A percentile compares a stretch with the other conserved stretches of the same genome.
Conservation (phyloP, 805 yeast species). For the Brettanomyces nanus region DNA sequence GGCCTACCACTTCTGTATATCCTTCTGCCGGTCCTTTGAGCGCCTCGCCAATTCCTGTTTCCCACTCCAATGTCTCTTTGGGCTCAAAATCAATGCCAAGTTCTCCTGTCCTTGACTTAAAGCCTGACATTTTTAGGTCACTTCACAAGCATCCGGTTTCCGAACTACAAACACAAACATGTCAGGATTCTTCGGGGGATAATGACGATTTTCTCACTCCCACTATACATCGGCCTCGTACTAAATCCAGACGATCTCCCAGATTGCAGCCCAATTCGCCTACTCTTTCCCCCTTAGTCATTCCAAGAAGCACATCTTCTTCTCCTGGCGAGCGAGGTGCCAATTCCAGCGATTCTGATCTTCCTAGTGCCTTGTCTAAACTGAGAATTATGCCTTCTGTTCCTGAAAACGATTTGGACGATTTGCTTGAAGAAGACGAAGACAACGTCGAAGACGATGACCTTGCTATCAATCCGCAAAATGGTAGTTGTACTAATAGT, state of each 20-base stretch:
- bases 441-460: not conserved
- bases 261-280: conserved; percentile 9
- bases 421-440: conserved; percentile 18
- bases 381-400: conserved; percentile 26
- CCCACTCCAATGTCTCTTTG: no score
- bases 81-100: no score
- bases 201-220: not conserved
- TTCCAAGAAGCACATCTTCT: not conserved
- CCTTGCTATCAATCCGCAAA: no score
- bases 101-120: not conserved
- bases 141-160: not conserved
- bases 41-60: no score
- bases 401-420: conserved; percentile 26
- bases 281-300: conserved; percentile 9
- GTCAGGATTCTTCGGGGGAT: not conserved
- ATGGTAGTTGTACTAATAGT: no score
- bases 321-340: not conserved
- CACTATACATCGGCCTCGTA: not conserved
- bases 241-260: not conserved
- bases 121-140: not conserved
- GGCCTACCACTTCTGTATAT: no score
- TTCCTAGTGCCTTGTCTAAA: conserved; percentile 7
- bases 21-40: no score
- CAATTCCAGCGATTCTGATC: not conserved
- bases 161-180: not conserved